Conservation (phyloP, 202 grass and related monocot genomes). For the Eragrostis tef region DNA sequence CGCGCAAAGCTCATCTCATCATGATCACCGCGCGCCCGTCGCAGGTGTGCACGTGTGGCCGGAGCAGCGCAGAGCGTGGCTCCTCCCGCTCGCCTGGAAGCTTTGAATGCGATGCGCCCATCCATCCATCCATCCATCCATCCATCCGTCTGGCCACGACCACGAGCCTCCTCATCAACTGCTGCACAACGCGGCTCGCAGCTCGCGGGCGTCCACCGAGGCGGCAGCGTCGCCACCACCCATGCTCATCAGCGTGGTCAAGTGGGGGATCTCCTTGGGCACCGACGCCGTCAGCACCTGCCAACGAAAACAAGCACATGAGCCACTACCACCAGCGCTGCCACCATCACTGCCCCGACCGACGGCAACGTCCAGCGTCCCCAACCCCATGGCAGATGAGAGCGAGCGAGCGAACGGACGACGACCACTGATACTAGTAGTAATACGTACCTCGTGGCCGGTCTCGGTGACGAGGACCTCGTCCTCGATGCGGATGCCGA, state of each 20-base stretch:
- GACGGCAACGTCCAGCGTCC: conserved; percentile 9
- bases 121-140: not conserved
- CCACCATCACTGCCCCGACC: not conserved
- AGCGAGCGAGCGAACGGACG: too few relatives aligned
- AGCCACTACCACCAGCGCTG: not conserved
- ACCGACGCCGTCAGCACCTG: conserved; percentile 87
- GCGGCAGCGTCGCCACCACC: not conserved
- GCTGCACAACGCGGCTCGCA: conserved; percentile 42
- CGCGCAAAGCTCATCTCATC: too few relatives aligned
- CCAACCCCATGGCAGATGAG: not conserved
- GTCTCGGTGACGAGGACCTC: conserved; percentile 89
- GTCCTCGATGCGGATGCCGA: conserved; percentile 88
- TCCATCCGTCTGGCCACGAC: not conserved
- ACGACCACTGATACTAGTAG: too few relatives aligned
- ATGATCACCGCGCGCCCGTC: too few relatives aligned
- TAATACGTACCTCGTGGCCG: conserved; percentile 69
- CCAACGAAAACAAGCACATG: not conserved
- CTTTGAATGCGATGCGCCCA: not conserved
- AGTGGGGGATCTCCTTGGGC: conserved; percentile 74
- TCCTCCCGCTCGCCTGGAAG: not conserved
- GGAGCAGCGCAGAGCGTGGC: not conserved
- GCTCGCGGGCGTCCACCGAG: conserved; percentile 20
- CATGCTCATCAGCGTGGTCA: conserved; percentile 70
- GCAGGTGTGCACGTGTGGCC: too few relatives aligned
- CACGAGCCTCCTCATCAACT: conserved; percentile 24